Percentiles rank a stretch among this genome's conserved stretches.
Evolutionary conservation across 2,329 filamentous ascomycete genomes (phyloP).

Genomic region (Boeremia exigua): DNA sequence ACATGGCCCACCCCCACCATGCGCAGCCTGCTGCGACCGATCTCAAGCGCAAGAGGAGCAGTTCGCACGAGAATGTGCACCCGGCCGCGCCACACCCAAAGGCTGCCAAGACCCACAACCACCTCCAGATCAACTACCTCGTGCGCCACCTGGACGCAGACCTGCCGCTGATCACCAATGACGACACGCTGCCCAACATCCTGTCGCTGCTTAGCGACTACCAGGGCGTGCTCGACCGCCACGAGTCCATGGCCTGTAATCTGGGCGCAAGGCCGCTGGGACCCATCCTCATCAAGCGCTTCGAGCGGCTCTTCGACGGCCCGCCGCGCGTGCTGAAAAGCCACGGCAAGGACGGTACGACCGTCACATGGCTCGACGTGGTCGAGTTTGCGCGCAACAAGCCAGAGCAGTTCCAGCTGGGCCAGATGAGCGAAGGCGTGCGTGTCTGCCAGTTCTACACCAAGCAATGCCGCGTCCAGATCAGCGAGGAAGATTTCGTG

Average conservation of each 20-base stretch:
- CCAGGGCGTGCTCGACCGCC: slow-evolving; percentile 81
- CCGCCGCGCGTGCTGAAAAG: slow-evolving; percentile 72
- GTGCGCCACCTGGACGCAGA: slow-evolving; percentile 67
- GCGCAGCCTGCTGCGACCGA: slow-evolving; percentile 31
- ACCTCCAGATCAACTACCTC: slow-evolving; percentile 72
- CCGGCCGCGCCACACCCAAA: slow-evolving; percentile 53
- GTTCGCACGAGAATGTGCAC: slow-evolving; percentile 46
- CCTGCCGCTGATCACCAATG: slow-evolving; percentile 65
- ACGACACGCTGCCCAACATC: slow-evolving; percentile 76
- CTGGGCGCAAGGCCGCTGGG: slow-evolving; percentile 83
- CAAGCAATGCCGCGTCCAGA: slow-evolving; percentile 81
- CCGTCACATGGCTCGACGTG: slow-evolving; percentile 82
- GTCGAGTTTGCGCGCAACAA: slow-evolving; percentile 83
- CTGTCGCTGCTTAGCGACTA: slow-evolving; percentile 78
- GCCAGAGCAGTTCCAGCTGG: slow-evolving; percentile 77
- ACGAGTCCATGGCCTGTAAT: slow-evolving; percentile 86
- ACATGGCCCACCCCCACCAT: slow-evolving; percentile 35
- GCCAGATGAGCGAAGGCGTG: slow-evolving; percentile 70
- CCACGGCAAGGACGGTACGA: slow-evolving; percentile 65
- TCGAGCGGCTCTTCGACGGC: slow-evolving; percentile 85
- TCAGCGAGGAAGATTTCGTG: slow-evolving; percentile 85
- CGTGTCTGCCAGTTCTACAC: slow-evolving; percentile 82
- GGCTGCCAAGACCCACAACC: slow-evolving; percentile 62
- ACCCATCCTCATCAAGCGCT: slow-evolving; percentile 82
- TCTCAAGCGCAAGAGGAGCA: slow-evolving; percentile 57